A percentile compares a stretch with the other conserved stretches of the same genome.
Evolutionary conservation across 2,329 filamentous ascomycete species (phyloP).

Genomic region (Pezicula rhizophila): DNA sequence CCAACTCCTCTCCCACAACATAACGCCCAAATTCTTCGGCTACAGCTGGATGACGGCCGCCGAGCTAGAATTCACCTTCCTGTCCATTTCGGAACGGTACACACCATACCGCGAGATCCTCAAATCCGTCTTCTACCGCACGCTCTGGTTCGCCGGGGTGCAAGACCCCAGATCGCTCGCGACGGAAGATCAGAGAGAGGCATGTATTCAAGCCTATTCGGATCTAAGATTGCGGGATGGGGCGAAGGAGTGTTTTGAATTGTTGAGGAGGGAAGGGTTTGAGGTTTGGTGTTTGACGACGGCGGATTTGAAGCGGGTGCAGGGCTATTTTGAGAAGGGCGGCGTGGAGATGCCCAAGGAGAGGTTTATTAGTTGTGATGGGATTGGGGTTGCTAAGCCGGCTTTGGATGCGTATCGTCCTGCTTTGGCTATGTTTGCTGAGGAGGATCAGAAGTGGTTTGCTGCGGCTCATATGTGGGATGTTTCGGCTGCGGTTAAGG

Average conservation of each 20-base stretch:
- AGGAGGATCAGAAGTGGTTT: slow-evolving; percentile 42
- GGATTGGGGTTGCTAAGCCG: slow-evolving; percentile 42
- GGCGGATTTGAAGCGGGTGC: slow-evolving; percentile 42
- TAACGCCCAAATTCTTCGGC: slow-evolving; percentile 38
- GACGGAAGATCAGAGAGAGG: slow-evolving; percentile 35
- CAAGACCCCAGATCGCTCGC: slow-evolving; percentile 34
- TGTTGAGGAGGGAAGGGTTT: slow-evolving; percentile 39
- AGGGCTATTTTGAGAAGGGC: slow-evolving; percentile 43
- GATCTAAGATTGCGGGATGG: slow-evolving; percentile 33
- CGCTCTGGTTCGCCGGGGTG: slow-evolving; percentile 38
- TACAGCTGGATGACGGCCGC: slow-evolving; percentile 40
- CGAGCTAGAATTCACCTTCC: slow-evolving; percentile 44
- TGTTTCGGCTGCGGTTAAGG: slow-evolving; percentile 42
- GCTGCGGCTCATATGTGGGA: slow-evolving; percentile 57
- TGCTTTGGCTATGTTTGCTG: slow-evolving; percentile 35
- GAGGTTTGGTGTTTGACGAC: slow-evolving; percentile 49
- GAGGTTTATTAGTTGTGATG: slow-evolving; percentile 47
- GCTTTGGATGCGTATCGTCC: slow-evolving; percentile 39
- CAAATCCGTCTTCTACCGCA: slow-evolving; percentile 41
- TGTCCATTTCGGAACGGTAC: slow-evolving; percentile 39
- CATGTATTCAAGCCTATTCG: slow-evolving; percentile 33
- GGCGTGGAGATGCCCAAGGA: slow-evolving; percentile 43
- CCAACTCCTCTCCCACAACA: slow-evolving; percentile 30
- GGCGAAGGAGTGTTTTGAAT: slow-evolving; percentile 34
- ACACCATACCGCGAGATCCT: slow-evolving; percentile 37